Conservation (phyloP, 768 basidiomycete genomes). For the Lentinula sp. region DNA sequence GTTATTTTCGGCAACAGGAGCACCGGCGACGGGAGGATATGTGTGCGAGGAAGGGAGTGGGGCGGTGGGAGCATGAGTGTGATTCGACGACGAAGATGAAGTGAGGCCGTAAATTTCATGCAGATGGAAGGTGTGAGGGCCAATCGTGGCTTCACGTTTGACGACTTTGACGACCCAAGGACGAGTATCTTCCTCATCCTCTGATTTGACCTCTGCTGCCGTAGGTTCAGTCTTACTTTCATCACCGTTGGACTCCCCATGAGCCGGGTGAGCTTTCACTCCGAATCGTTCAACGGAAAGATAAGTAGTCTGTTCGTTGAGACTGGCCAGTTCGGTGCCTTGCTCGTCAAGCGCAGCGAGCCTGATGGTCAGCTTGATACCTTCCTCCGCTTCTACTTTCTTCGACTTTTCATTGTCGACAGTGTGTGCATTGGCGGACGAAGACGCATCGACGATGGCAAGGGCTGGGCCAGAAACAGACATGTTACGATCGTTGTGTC, state of each 20-base stretch:
- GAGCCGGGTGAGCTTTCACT: constrained; percentile 22
- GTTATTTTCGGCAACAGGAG: constrained; percentile 9
- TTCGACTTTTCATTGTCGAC: constrained; percentile 35
- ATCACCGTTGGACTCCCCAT: constrained; percentile 3
- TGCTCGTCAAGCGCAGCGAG: constrained; percentile 79
- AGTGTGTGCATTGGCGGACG: constrained; percentile 22
- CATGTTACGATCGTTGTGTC: constrained; percentile 32
- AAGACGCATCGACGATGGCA: constrained; percentile 69
- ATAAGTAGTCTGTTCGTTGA: constrained; percentile 88
- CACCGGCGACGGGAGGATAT: constrained; percentile 35
- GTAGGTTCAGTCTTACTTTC: not conserved
- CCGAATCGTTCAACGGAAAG: constrained; percentile 78
- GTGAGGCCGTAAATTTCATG: constrained; percentile 94
- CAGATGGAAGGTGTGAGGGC: constrained; percentile 88
- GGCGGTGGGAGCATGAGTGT: constrained; percentile 24
- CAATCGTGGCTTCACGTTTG: constrained; percentile 90
- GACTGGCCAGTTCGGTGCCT: constrained; percentile 56
- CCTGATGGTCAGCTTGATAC: constrained; percentile 73
- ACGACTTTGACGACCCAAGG: constrained; percentile 93
- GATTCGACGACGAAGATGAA: constrained; percentile 37
- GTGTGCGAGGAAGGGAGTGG: constrained; percentile 38
- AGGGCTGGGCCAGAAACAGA: constrained; percentile 72
- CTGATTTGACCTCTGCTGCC: constrained; percentile 4
- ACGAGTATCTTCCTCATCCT: constrained; percentile 44
- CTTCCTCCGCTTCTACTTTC: constrained; percentile 48